Conservation (phyloP, 1,284 basidiomycete species). For the Papiliotrema fonsecae region DNA sequence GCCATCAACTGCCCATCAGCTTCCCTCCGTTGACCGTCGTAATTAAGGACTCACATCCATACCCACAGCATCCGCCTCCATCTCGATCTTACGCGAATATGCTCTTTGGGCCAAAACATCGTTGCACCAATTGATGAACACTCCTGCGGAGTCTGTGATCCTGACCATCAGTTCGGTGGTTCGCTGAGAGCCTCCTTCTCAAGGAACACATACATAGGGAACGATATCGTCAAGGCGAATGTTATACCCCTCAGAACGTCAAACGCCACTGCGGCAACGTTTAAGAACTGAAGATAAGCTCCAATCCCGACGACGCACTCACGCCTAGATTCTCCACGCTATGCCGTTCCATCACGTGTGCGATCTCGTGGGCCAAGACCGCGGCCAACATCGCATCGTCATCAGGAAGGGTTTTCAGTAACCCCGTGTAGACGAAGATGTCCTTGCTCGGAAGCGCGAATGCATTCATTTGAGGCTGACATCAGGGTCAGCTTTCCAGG, state of each 20-base stretch:
- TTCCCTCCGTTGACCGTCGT: neutral
- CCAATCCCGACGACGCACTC: slow-evolving; percentile 10
- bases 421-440: slow-evolving; percentile 53
- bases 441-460: slow-evolving; percentile 53
- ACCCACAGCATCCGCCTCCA: slow-evolving; percentile 53
- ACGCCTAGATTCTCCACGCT: slow-evolving; percentile 53
- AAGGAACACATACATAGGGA: slow-evolving; percentile 51
- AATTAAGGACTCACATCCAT: slow-evolving; percentile 42
- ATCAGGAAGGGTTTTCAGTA: slow-evolving; percentile 48
- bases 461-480: slow-evolving; percentile 51
- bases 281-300: slow-evolving; percentile 46
- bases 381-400: slow-evolving; percentile 52
- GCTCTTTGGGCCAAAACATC: slow-evolving; percentile 52
- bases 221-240: slow-evolving; percentile 53
- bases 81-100: slow-evolving; percentile 53
- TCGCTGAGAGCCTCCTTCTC: too few relatives aligned
- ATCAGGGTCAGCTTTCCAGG: slow-evolving; percentile 7
- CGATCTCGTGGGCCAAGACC: slow-evolving; percentile 52
- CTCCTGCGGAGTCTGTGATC: slow-evolving; percentile 50
- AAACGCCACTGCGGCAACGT: slow-evolving; percentile 52
- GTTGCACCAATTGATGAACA: slow-evolving; percentile 52
- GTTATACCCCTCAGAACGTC: slow-evolving; percentile 53
- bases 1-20: slow-evolving; percentile 45
- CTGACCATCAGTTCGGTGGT: slow-evolving; percentile 18
- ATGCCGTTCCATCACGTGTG: slow-evolving; percentile 52